Base-by-base conservation (phyloP, 2,329 filamentous ascomycete species). In the Coleophoma eucalyptorum region DNA sequence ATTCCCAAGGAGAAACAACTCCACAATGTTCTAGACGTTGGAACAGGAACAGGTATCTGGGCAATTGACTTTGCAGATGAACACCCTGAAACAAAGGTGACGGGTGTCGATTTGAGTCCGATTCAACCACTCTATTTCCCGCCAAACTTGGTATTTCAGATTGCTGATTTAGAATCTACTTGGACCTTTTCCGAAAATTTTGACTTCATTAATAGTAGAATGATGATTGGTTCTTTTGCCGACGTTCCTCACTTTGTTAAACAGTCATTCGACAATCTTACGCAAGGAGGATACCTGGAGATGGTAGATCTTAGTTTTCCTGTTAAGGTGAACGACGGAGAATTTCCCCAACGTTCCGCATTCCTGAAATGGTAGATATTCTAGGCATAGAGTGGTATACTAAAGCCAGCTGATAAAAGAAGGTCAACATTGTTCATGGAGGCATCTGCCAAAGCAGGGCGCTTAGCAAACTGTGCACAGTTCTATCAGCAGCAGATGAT, bases 141-240 rank as follows among this genome's bases (percentile, higher is more conserved):
- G 12, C 35, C 35, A 4, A 38, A 38, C 5, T 6, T 18, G 15
- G 16, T 18, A 38, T 38, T 38, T 38, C 35, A 38, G 13, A 72
- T 80, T n/a, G 76, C 79, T 53, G 76, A 80, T 56, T 65, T 74
- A 6, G 73, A 78, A 58, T 67, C 74, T 48, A 64, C 70, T 5
- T 81, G 77, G 78, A 65, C 72, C 11, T 55, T 48, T 4, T 74
- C 72, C 49, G 60, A 67, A 2, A 66, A 75, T 54, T 79, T 78
- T 57, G 75, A 79, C 59, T 74, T 71, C 53, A 73, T 80, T 50
- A 74, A 79, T 58, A 62, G 66, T 21, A 68, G 76, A 19, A 67
- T 73, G 59, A 53, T 55, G 50, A 54, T 50, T 0, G 50, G 50
- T 10, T 18, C 31, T 35, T 16, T 58, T 19, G 33, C 34, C 0